Conservation (phyloP, 106 monocot genomes). For the Phalaenopsis aphrodite region DNA sequence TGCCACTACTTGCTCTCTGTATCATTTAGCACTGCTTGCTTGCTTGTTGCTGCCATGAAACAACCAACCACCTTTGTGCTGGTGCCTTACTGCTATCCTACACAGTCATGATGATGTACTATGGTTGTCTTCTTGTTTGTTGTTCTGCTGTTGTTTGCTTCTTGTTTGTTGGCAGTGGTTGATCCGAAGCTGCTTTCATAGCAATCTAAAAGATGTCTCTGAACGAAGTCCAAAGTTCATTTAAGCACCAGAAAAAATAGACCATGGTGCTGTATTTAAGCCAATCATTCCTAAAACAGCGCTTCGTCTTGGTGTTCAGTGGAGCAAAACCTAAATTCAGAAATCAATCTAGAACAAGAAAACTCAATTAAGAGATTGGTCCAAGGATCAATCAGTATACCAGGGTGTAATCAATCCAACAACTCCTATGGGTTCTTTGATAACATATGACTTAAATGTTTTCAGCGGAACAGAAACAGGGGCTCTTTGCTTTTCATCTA, state of each 20-base stretch:
- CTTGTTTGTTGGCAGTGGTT: background rate
- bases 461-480: slow-evolving; percentile 89
- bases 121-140: background rate
- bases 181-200: background rate
- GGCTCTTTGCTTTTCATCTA: slow-evolving; percentile 71
- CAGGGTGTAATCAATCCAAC: slow-evolving; percentile 97
- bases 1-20: background rate
- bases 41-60: no score
- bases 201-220: background rate
- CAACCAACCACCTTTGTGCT: background rate
- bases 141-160: background rate
- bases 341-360: background rate
- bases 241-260: background rate
- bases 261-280: background rate
- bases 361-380: background rate
- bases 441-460: slow-evolving; percentile 68
- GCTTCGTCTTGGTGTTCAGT: background rate
- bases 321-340: background rate
- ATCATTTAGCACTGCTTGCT: background rate
- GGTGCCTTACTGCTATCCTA: background rate
- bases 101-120: background rate
- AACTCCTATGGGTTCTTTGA: slow-evolving; percentile 88
- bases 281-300: background rate
- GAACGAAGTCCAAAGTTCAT: background rate
- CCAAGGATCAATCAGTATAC: slow-evolving; percentile 24